Percentiles rank a stretch among this genome's conserved stretches.
Conservation (phyloP, 164 flowering plant species). For the Hamamelis virginiana region DNA sequence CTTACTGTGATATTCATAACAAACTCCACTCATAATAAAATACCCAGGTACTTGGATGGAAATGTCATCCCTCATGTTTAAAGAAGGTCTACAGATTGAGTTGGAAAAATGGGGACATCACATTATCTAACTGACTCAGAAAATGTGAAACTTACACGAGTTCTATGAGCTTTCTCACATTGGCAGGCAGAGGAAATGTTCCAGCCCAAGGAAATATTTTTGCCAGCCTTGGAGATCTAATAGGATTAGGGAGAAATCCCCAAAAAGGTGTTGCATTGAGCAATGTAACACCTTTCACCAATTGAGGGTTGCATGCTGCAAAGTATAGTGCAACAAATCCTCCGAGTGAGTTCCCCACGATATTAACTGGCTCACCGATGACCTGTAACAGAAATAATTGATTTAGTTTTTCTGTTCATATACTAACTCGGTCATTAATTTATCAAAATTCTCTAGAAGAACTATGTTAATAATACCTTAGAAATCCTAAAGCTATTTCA, state of each 20-base stretch:
- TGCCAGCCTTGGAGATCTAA: constrained; percentile 70
- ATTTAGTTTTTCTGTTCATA: background rate
- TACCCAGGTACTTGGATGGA: too few relatives aligned
- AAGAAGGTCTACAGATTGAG: background rate
- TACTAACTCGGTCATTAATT: background rate
- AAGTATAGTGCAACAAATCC: constrained; percentile 89
- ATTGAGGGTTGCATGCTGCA: constrained; percentile 77
- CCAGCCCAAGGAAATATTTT: constrained; percentile 87
- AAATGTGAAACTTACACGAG: constrained; percentile 51
- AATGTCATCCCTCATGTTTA: background rate
- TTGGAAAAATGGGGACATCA: background rate
- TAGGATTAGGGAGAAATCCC: constrained; percentile 93
- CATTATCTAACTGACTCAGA: background rate
- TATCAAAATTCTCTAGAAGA: background rate
- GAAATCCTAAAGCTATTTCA: background rate
- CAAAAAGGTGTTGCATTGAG: constrained; percentile 98
- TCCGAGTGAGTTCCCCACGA: constrained; percentile 95
- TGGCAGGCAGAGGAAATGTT: constrained; percentile 81
- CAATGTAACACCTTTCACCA: constrained; percentile 88
- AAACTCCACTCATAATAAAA: too few relatives aligned
- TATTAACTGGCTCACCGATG: constrained; percentile 89
- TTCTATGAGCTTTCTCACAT: constrained; percentile 62
- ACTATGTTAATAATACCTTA: background rate
- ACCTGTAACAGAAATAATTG: constrained; percentile 49
- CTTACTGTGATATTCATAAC: too few relatives aligned